These are phyloP conservation scores for Chlorophyllum brunneum DNA, from an alignment of 768 basidiomycete genomes.

Conservation along the genomic window DNA sequence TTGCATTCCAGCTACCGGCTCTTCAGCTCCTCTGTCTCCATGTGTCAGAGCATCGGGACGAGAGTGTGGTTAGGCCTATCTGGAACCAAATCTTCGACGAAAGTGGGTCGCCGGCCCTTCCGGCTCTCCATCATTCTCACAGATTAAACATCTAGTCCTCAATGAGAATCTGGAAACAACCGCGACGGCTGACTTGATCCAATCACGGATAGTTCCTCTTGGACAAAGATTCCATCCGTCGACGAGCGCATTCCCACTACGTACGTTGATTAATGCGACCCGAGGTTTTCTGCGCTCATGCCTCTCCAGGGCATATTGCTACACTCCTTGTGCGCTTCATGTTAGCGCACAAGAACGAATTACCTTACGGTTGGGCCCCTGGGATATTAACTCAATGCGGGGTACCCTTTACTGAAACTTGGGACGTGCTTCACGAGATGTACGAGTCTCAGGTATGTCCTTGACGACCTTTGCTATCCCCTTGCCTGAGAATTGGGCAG, in stretches of 20 bases:
- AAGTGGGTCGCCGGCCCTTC: conserved; percentile 42
- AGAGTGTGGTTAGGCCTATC: conserved; percentile 73
- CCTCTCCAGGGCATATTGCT: conserved; percentile 64
- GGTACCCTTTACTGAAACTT: conserved; percentile 77
- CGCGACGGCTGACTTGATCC: conserved; percentile 56
- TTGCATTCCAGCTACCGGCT: conserved; percentile 78
- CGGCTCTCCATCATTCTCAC: neutral
- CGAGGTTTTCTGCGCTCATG: neutral
- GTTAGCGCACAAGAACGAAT: conserved; percentile 50
- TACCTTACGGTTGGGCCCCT: conserved; percentile 80
- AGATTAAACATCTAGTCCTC: conserved; percentile 35
- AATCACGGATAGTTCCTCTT: conserved; percentile 62
- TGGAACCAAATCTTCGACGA: conserved; percentile 88
- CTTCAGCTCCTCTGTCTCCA: conserved; percentile 89
- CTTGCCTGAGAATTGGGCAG: conserved; percentile 29
- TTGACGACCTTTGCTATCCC: neutral
- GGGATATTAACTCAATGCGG: conserved; percentile 76
- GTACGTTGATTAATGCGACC: conserved; percentile 42
- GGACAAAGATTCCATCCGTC: conserved; percentile 90
- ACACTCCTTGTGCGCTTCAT: conserved; percentile 73
- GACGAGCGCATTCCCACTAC: conserved; percentile 83
- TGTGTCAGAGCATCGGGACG: conserved; percentile 90
- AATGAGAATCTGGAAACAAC: conserved; percentile 53
- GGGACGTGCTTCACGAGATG: conserved; percentile 83
- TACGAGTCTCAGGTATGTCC: conserved; percentile 78